Conservation (phyloP, 2,329 filamentous ascomycete species). For the Fusarium buharicum region DNA sequence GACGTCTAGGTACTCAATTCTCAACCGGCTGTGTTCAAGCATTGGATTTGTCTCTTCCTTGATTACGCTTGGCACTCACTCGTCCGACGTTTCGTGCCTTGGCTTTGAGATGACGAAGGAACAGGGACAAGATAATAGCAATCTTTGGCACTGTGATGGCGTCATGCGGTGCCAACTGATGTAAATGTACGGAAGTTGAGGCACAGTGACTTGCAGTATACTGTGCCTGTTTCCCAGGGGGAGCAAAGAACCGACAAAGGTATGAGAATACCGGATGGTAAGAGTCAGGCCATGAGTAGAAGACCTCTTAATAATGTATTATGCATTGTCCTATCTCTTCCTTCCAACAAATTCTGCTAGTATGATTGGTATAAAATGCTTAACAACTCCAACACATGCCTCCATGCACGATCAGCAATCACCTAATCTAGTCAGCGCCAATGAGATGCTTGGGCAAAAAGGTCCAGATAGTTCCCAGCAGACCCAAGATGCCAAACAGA, state of each 20-base stretch:
- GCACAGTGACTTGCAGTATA: not conserved
- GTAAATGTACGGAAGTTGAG: not conserved
- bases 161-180: conserved; percentile 9
- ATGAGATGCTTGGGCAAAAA: conserved; percentile 84
- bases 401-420: not conserved
- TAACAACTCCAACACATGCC: conserved; percentile 26
- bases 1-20: not conserved
- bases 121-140: not conserved
- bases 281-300: not conserved
- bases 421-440: conserved; percentile 56
- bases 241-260: not conserved
- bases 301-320: conserved; percentile 10
- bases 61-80: not conserved
- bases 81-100: too few relatives aligned
- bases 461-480: conserved; percentile 85
- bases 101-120: not conserved
- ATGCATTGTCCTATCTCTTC: conserved; percentile 16
- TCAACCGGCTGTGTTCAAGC: not conserved
- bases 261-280: not conserved
- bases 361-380: conserved; percentile 1
- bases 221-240: not conserved
- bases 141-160: conserved; percentile 12
- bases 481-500: conserved; percentile 74
- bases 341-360: not conserved
- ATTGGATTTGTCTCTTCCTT: not conserved